Evolutionary conservation across 129 eudicot genomes (phyloP), one percentile per base, ranked within the genome.

Genomic region (Mikania micrantha): DNA sequence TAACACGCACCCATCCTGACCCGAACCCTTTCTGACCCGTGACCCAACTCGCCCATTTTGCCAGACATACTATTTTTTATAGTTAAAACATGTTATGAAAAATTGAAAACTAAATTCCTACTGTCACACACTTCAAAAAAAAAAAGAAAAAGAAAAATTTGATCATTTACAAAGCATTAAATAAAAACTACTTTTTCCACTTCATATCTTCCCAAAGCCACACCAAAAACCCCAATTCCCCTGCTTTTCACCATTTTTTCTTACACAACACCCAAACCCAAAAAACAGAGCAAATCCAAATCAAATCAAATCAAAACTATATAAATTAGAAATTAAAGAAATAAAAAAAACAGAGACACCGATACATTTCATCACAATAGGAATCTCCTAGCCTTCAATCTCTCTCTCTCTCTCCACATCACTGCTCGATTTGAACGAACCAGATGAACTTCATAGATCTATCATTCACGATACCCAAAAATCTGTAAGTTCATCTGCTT

Each of bases 331-430:
- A 16, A 67, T 5, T 4, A 27, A 27, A 53, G 6, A 53, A 24
- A 12, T 38, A 38, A 4, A 5, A 15, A 50, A 68, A 68, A 68
- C 73, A 68, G 73, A 71, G 62, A 2, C 62, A 29, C 62, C 62
- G 34, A 56, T 56, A 56, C n/a, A 25, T 56, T 56, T 56, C 62
- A 17, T 25, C 13, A 56, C 62, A 56, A 56, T 56, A 25, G 60
- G 68, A 71, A 71, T 71, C 76, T 59, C 60, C 11, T 16, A 60
- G 12, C 60, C 76, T 44, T 60, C 68, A 9, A n/a, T 66, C 58
- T 28, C 40, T 44, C 34, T 41, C 24, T 25, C 31, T 65, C 42
- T 70, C 67, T 57, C 29, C 36, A 52, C 19, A 50, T 41, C 54
- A 25, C 57, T 65, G 70, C 39, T 34, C 63, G 28, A 70, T 54